phyloP scores from a whole-genome alignment of 441 rosid genomes.

The Biscutella auriculata region DNA sequence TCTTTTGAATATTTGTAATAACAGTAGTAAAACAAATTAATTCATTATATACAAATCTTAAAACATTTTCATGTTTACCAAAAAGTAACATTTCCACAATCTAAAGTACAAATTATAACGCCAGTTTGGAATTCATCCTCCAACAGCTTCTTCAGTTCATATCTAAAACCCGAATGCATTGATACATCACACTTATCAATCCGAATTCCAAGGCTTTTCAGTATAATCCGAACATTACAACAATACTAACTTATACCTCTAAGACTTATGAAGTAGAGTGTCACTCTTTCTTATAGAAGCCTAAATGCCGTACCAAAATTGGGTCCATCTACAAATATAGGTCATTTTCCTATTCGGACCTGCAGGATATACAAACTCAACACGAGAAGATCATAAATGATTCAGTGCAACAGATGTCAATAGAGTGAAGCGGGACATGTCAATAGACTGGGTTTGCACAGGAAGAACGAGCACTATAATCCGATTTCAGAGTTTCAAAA shows the following conservation, averaged over 20 bases:
- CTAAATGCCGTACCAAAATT: conserved; percentile 62
- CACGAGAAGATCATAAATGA: not conserved
- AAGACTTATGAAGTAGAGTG: conserved; percentile 67
- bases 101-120: no score
- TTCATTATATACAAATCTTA: no score
- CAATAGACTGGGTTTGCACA: not conserved
- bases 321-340: conserved; percentile 74
- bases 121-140: conserved; percentile 28
- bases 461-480: not conserved
- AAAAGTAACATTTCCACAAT: no score
- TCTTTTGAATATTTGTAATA: no score
- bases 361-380: conserved; percentile 7
- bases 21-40: no score
- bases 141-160: conserved; percentile 48
- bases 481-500: not conserved
- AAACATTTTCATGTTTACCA: no score
- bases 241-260: conserved; percentile 65
- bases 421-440: not conserved
- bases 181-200: conserved; percentile 72
- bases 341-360: conserved; percentile 53
- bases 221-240: conserved; percentile 42
- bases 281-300: conserved; percentile 46
- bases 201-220: conserved; percentile 46
- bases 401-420: not conserved
- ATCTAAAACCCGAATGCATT: conserved; percentile 67